Conservation (phyloP, 345 rosid genomes). For the Populus euphratica region DNA sequence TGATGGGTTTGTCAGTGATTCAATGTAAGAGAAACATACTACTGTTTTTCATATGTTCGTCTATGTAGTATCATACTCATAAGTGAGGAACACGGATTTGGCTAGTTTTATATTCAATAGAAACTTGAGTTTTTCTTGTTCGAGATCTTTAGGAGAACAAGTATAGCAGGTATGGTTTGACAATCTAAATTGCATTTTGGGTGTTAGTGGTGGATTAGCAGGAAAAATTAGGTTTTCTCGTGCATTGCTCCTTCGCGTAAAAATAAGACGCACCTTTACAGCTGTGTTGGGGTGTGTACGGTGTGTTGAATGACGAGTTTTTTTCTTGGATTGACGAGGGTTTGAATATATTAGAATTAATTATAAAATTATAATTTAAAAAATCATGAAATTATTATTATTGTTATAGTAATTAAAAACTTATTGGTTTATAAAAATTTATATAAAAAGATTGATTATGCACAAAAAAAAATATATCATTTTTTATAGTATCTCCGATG, state of each 20-base stretch:
- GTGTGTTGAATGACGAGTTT: too few relatives aligned
- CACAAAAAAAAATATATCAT: too few relatives aligned
- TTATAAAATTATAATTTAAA: too few relatives aligned
- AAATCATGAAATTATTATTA: rapidly evolving
- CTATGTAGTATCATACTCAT: background rate
- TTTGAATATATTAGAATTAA: too few relatives aligned
- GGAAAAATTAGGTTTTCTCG: too few relatives aligned
- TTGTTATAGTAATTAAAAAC: too few relatives aligned
- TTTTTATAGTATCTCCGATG: too few relatives aligned
- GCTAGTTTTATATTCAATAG: background rate
- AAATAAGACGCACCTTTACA: too few relatives aligned
- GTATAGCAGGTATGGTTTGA: background rate
- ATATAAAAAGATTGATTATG: rapidly evolving
- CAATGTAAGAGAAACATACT: background rate
- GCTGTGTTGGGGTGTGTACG: too few relatives aligned
- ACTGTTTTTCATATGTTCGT: background rate
- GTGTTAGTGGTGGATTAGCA: too few relatives aligned
- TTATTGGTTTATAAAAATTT: rapidly evolving
- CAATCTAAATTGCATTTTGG: background rate
- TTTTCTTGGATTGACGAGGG: too few relatives aligned
- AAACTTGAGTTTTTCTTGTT: background rate
- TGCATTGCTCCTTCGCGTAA: too few relatives aligned
- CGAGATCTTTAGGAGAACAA: background rate
- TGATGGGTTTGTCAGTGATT: background rate
- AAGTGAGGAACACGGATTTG: background rate